Evolutionary conservation across 805 yeast genomes (phyloP).

Genomic region (Debaryomyces prosopidis): DNA sequence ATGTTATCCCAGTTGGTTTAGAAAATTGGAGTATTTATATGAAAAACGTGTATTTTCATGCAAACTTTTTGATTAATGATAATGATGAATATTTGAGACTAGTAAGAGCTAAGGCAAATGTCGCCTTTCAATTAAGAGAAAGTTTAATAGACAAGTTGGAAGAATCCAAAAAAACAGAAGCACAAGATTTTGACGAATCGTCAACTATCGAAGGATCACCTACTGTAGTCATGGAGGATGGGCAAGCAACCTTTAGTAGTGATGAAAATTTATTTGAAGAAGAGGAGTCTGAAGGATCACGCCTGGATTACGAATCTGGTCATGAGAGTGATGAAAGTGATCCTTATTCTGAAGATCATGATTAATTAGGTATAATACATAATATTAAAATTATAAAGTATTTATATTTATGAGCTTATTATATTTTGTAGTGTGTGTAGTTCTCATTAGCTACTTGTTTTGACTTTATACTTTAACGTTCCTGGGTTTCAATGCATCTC

Average conservation of each 20-base stretch:
- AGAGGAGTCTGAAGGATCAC: background rate
- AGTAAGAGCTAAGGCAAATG: slow-evolving; percentile 44
- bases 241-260: background rate
- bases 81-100: slow-evolving; percentile 55
- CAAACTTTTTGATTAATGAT: slow-evolving; percentile 55
- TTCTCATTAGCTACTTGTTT: too few species aligned
- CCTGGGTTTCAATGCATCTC: too few species aligned
- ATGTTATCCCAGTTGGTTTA: slow-evolving; percentile 38
- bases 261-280: background rate
- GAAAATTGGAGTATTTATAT: slow-evolving; percentile 35
- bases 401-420: too few species aligned
- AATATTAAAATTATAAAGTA: too few species aligned
- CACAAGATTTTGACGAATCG: background rate
- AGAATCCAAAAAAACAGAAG: slow-evolving; percentile 3
- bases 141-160: slow-evolving; percentile 15
- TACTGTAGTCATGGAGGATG: background rate
- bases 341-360: background rate
- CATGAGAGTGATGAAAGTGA: background rate
- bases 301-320: background rate
- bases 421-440: too few species aligned
- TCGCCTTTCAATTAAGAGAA: slow-evolving; percentile 43
- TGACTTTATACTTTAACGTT: too few species aligned
- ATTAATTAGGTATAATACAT: background rate
- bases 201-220: background rate
- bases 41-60: slow-evolving; percentile 42